Conservation (phyloP, 768 basidiomycete genomes). For the Chalciporus chontae region DNA sequence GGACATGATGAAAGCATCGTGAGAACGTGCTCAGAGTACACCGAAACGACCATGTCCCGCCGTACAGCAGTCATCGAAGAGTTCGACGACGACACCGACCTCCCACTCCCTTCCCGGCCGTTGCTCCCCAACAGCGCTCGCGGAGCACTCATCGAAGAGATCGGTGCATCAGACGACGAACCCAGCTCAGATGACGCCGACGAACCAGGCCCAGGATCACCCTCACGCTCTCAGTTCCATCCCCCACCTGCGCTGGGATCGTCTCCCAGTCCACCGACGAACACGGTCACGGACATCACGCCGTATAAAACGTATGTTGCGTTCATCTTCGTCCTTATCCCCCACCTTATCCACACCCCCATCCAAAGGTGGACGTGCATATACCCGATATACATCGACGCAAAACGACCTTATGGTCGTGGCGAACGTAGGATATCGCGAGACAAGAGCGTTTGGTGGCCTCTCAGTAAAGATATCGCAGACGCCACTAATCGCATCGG, state of each 20-base stretch:
- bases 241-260: slow-evolving; percentile 12
- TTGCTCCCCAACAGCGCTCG: slow-evolving; percentile 66
- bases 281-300: slow-evolving; percentile 65
- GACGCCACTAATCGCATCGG: slow-evolving; percentile 77
- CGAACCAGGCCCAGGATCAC: slow-evolving; percentile 52
- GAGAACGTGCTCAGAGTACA: slow-evolving; percentile 24
- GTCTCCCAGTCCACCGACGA: slow-evolving; percentile 26
- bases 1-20: slow-evolving; percentile 17
- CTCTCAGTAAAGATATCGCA: slow-evolving; percentile 88
- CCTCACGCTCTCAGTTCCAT: slow-evolving; percentile 32
- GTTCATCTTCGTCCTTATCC: not conserved
- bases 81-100: slow-evolving; percentile 94
- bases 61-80: slow-evolving; percentile 67
- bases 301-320: slow-evolving; percentile 75
- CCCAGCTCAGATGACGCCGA: slow-evolving; percentile 30
- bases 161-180: slow-evolving; percentile 54
- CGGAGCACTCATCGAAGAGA: slow-evolving; percentile 79
- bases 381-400: slow-evolving; percentile 96
- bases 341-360: slow-evolving; percentile 3
- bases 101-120: slow-evolving; percentile 68
- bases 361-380: slow-evolving; percentile 83
- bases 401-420: slow-evolving; percentile 81
- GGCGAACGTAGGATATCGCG: slow-evolving; percentile 82
- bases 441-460: slow-evolving; percentile 88
- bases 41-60: slow-evolving; percentile 54